Conservation (phyloP, 148 eudicot genomes). For the Heliamphora exappendiculata region DNA sequence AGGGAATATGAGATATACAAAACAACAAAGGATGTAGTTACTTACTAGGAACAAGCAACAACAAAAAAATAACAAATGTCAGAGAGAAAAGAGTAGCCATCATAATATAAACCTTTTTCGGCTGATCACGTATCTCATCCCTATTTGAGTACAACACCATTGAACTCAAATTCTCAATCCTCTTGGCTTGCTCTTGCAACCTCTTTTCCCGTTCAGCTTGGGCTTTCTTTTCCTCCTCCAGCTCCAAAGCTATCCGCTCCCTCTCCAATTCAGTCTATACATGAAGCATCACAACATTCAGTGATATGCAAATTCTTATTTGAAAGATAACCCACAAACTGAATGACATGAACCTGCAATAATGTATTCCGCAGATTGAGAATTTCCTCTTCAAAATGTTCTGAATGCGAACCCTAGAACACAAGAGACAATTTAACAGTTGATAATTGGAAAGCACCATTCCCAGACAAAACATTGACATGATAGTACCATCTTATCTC, state of each 20-base stretch:
- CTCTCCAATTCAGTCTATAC: slow-evolving; percentile 83
- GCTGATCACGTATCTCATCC: slow-evolving; percentile 47
- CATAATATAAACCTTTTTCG: slow-evolving; percentile 46
- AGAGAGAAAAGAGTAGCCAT: background rate
- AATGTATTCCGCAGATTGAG: slow-evolving; percentile 80
- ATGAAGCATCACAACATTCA: slow-evolving; percentile 6
- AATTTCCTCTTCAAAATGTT: slow-evolving; percentile 85
- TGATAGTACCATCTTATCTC: background rate
- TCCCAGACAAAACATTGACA: background rate
- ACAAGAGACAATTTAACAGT: background rate
- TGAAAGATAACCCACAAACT: background rate
- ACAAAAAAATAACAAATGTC: background rate
- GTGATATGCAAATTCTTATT: background rate
- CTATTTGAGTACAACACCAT: slow-evolving; percentile 81
- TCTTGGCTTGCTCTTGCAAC: slow-evolving; percentile 80
- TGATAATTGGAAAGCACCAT: background rate
- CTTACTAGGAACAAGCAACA: background rate
- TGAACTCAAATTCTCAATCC: slow-evolving; percentile 86
- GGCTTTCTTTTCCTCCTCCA: slow-evolving; percentile 95
- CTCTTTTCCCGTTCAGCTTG: slow-evolving; percentile 79
- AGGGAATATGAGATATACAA: background rate
- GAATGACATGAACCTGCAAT: slow-evolving; percentile 51
- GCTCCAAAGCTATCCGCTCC: slow-evolving; percentile 91
- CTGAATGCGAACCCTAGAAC: slow-evolving; percentile 73
- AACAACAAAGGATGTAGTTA: background rate